Percentiles rank a stretch among this genome's conserved stretches.
These are phyloP conservation scores for Silene vulgaris DNA, from an alignment of 179 eudicot species.

Conservation along the genomic window DNA sequence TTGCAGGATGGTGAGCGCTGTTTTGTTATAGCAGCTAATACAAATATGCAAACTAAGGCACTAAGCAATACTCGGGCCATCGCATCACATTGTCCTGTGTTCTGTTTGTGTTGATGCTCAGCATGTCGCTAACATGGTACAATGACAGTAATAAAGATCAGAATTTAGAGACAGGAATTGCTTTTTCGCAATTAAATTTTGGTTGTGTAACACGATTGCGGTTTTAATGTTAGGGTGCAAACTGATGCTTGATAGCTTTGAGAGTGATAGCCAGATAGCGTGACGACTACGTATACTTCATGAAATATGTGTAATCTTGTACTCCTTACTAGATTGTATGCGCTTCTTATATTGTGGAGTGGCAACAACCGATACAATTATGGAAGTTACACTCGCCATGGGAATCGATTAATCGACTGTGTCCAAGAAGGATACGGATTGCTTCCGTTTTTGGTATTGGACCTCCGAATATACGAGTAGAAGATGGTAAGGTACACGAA, in stretches of 20 bases:
- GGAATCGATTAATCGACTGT: no score
- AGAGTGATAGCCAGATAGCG: neutral
- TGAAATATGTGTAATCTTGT: neutral
- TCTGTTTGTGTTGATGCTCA: neutral
- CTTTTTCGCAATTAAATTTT: neutral
- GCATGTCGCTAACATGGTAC: neutral
- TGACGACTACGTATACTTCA: neutral
- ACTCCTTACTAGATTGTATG: neutral
- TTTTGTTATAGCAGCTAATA: neutral
- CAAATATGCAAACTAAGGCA: conserved; percentile 13
- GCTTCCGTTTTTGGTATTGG: no score
- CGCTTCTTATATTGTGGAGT: no score
- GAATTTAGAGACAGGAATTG: conserved; percentile 2
- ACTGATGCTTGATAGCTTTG: neutral
- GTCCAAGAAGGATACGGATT: no score
- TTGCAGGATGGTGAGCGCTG: neutral
- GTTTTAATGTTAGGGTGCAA: neutral
- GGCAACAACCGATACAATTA: no score
- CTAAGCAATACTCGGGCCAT: neutral
- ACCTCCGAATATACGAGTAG: no score
- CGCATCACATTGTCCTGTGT: neutral
- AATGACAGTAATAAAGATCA: neutral
- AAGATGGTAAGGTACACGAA: no score
- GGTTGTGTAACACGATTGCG: neutral
- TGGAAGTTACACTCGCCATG: no score